phyloP scores from a whole-genome alignment of 2,329 filamentous ascomycete genomes.

The Pseudogymnoascus sp. region DNA sequence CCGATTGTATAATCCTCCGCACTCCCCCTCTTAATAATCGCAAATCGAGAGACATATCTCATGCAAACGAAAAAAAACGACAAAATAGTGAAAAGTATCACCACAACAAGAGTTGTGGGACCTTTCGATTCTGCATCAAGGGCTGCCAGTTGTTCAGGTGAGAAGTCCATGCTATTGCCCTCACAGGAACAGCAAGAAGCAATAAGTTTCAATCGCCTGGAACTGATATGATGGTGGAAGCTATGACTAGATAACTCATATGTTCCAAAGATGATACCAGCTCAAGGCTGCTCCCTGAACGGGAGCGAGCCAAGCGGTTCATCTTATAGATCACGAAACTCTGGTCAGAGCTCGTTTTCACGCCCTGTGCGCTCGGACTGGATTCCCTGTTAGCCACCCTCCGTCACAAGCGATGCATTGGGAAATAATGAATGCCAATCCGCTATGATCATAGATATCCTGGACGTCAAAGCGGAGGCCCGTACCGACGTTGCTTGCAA shows the following conservation, averaged over 20 bases:
- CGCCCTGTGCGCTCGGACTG: neutral
- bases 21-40: neutral
- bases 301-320: neutral
- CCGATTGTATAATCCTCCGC: neutral
- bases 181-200: neutral
- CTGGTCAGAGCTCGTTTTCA: neutral
- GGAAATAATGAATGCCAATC: neutral
- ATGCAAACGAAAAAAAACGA: neutral
- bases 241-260: neutral
- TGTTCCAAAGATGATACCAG: neutral
- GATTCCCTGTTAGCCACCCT: neutral
- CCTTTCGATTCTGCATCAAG: neutral
- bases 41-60: neutral
- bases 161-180: neutral
- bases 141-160: neutral
- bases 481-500: neutral
- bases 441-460: neutral
- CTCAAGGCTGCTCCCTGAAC: neutral
- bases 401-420: neutral
- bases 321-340: neutral
- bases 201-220: neutral
- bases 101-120: neutral
- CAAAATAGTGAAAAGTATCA: neutral
- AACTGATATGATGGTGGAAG: neutral
- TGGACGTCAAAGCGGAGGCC: neutral